Evolutionary conservation across 2,329 filamentous ascomycete genomes (phyloP).

Genomic region (Verticillium alfalfae): DNA sequence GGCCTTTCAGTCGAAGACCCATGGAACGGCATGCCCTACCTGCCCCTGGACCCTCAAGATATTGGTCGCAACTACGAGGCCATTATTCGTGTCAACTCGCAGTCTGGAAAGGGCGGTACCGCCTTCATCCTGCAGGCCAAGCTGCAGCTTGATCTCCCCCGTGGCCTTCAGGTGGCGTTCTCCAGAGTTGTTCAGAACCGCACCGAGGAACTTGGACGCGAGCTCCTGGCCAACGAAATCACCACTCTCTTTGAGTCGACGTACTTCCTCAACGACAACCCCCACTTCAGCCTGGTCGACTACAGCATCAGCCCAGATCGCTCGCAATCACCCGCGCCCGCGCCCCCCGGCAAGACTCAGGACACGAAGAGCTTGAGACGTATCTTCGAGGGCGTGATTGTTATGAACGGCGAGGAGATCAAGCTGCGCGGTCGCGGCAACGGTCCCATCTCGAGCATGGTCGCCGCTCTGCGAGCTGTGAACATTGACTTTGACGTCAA

Average conservation of each 20-base stretch:
- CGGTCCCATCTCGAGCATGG: conserved; percentile 84
- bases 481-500: conserved; percentile 85
- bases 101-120: conserved; percentile 89
- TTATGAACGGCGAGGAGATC: conserved; percentile 76
- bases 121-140: conserved; percentile 91
- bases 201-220: conserved; percentile 75
- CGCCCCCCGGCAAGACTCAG: conserved; percentile 62
- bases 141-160: conserved; percentile 85
- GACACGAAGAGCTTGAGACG: conserved; percentile 75
- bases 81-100: conserved; percentile 95
- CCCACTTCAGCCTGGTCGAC: conserved; percentile 81
- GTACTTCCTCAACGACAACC: conserved; percentile 79
- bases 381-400: conserved; percentile 78
- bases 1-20: conserved; percentile 55
- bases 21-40: conserved; percentile 72
- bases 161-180: conserved; percentile 88
- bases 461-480: conserved; percentile 70
- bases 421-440: conserved; percentile 76
- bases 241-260: conserved; percentile 80
- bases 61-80: conserved; percentile 97
- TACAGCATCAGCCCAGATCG: conserved; percentile 88
- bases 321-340: conserved; percentile 66
- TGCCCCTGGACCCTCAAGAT: conserved; percentile 87
- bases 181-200: conserved; percentile 78
- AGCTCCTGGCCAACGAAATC: conserved; percentile 80